Evolutionary conservation across 768 basidiomycete species (phyloP), one percentile per base, ranked within the genome.

Genomic region (Pisolithus marmoratus): DNA sequence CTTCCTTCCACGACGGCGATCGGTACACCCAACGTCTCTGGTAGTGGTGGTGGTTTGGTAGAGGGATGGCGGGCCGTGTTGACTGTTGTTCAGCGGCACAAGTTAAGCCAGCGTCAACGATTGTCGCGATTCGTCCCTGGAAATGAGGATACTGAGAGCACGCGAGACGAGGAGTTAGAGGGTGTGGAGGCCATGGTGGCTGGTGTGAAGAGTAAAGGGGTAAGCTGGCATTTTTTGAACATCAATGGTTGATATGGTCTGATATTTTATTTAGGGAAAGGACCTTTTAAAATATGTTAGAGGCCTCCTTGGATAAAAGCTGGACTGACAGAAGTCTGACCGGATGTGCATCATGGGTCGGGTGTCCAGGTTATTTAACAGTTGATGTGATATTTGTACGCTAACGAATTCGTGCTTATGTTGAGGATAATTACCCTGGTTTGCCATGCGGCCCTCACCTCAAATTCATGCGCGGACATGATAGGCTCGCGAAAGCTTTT

Each of bases 1-100:
- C 64, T 82, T 8, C 76, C 81, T 11, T 62, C 60, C 14, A 61
- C 58, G 12, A 51, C 49, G 6, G 8, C 27, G 7, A 12, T n/a
- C 12, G 42, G 22, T 47, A 15, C 46, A 38, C 20, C n/a, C 46
- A 48, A 49, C 36, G 58, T 72, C 19, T 69, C 70, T 37, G 56
- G 52, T 34, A 58, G 41, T 8, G 57, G 51, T 42, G 50, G 45
- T 31, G 59, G 56, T 7, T 68, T 72, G 4, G 51, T 85, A 23
- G 90, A 92, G 61, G 90, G 90, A 15, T 92, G 90, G 90, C 74
- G 84, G 34, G 89, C 89, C 11, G 82, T 88, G n/a, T 66, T 90
- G 53, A 77, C 78, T 7, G 77, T 87, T 22, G 72, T 89, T 17
- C 66, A 83, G 48, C 78, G 89, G 22, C 80, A 86, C 59, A 84